phyloP scores from a whole-genome alignment of 2,329 filamentous ascomycete species.

The Pestalotiopsis sp. region DNA sequence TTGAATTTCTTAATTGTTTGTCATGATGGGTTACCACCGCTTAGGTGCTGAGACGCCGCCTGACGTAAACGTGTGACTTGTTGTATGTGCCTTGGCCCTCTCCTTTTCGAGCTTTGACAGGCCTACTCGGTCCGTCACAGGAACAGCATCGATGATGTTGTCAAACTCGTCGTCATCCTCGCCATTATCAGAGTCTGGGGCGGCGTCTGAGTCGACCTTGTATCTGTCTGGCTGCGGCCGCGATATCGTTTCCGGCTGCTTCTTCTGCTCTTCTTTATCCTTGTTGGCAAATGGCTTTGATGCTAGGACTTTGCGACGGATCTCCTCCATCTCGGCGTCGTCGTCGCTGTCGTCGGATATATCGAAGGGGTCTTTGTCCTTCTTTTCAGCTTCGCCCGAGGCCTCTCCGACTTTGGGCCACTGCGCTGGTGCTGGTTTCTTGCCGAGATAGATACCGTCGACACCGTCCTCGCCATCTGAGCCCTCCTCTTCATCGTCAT shows the following conservation, averaged over 20 bases:
- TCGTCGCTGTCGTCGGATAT: constrained; percentile 81
- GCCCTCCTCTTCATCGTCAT: constrained; percentile 45
- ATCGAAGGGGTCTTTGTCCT: constrained; percentile 68
- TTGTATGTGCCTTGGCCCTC: constrained; percentile 48
- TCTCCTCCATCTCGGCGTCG: constrained; percentile 80
- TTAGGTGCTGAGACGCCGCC: constrained; percentile 51
- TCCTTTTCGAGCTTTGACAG: constrained; percentile 60
- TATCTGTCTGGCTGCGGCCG: constrained; percentile 53
- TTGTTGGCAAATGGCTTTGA: constrained; percentile 84
- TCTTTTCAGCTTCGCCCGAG: constrained; percentile 42
- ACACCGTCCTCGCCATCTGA: constrained; percentile 47
- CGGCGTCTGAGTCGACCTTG: constrained; percentile 66
- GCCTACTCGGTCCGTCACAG: constrained; percentile 84
- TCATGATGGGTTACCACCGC: constrained; percentile 38
- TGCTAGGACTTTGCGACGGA: constrained; percentile 84
- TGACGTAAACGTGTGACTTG: constrained; percentile 55
- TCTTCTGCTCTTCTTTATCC: constrained; percentile 52
- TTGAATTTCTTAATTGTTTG: neutral
- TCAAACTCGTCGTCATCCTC: constrained; percentile 70
- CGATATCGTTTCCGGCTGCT: constrained; percentile 66
- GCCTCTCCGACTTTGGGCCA: constrained; percentile 32
- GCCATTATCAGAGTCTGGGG: constrained; percentile 72
- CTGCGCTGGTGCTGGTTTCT: constrained; percentile 41
- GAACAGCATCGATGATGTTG: constrained; percentile 88
- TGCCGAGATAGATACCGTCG: constrained; percentile 65